Percentiles rank a stretch among this genome's conserved stretches.
Evolutionary conservation across 139 green algal species (phyloP).

Genomic region (Tetradesmus obliquus): DNA sequence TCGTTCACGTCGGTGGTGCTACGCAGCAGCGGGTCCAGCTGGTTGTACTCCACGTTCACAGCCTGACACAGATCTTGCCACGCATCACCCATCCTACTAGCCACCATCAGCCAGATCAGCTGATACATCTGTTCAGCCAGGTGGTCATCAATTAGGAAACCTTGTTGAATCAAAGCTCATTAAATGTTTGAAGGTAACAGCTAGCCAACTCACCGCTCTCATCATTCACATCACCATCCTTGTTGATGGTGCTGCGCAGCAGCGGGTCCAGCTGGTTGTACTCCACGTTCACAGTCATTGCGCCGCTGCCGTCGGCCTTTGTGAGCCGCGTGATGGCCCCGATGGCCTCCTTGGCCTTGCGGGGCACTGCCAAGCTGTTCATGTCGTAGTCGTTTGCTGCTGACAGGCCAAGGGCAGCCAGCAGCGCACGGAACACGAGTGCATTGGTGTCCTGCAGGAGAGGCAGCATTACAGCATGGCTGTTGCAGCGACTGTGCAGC

Average conservation of each 20-base stretch:
- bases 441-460: slow-evolving; percentile 95
- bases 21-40: slow-evolving; percentile 94
- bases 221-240: slow-evolving; percentile 92
- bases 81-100: background rate
- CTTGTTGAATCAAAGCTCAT: too few species aligned
- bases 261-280: slow-evolving; percentile 99
- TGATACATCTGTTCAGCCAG: too few species aligned
- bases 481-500: background rate
- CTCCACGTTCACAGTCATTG: slow-evolving; percentile 93
- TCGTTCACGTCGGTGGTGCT: slow-evolving; percentile 64
- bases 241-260: slow-evolving; percentile 78
- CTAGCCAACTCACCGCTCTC: slow-evolving; percentile 41
- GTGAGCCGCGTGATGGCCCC: slow-evolving; percentile 84
- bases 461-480: background rate
- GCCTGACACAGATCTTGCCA: background rate
- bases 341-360: slow-evolving; percentile 89
- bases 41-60: slow-evolving; percentile 99
- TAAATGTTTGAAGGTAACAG: too few species aligned
- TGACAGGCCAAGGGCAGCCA: slow-evolving; percentile 87
- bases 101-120: too few species aligned
- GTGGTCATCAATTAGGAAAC: too few species aligned
- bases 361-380: slow-evolving; percentile 78
- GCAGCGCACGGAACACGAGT: slow-evolving; percentile 92
- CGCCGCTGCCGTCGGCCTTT: slow-evolving; percentile 1
- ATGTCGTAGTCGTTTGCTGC: slow-evolving; percentile 85